Evolutionary conservation across 495 filamentous ascomycete genomes (phyloP), one percentile per base, ranked within the genome.

Genomic region (Neurospora sp.): DNA sequence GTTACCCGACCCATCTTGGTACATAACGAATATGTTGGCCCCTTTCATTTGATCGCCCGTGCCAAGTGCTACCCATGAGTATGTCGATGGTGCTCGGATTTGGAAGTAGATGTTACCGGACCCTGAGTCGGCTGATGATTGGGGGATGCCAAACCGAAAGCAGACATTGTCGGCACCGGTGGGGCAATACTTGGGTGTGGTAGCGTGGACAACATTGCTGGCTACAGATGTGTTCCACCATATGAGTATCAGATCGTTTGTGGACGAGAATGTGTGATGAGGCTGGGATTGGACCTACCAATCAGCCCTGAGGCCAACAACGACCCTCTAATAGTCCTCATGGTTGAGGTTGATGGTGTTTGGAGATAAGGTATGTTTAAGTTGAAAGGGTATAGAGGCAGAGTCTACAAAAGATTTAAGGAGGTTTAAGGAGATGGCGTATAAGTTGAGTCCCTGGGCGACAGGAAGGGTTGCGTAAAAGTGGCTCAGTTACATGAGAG

Each of bases 21-120:
- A 93, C 74, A 92, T 85, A 40, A 93, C 78, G 74, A 93, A 93
- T 40, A 94, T 91, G 74, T 88, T 89, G 18, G 91, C 82, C 18
- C 86, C 88, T 1, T 78, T 75, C 91, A 94, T 94, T 39, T 75
- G 74, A 0, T 71, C 74, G 16, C 91, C 91, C 53, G 90, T 89
- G 9, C 90, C 91, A 8, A 92, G 79, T 1, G 84, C 89, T 27
- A 91, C 86, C 91, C 91, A 94, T 78, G 85, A 79, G 74, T 88
- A 84, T 0, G 81, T 81, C 2, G 83, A 81, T 0, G 91, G 89
- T 3, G 90, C 89, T 40, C 80, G 82, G 66, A 94, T 85, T 74
- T 92, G 91, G 72, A 93, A 84, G 78, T 88, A 91, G 68, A 93
- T 85, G 73, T 88, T 85, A 68, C 87, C 85, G 2, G 76, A 76